Evolutionary conservation across 495 filamentous ascomycete species (phyloP).

Genomic region (Penicillium coprophilum): DNA sequence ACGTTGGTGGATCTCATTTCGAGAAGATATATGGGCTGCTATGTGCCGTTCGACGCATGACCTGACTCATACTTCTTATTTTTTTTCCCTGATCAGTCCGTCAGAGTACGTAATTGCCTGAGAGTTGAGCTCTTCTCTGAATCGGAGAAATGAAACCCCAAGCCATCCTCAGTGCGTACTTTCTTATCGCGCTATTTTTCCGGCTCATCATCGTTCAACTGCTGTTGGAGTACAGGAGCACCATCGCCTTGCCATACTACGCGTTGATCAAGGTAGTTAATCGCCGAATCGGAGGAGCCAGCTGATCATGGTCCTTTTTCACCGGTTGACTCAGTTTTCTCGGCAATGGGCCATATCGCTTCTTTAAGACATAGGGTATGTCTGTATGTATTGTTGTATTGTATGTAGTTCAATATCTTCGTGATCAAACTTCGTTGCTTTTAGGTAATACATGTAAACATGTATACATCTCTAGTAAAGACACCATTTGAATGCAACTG

Average conservation of each 20-base stretch:
- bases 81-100: neutral
- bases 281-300: neutral
- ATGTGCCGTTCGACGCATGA: neutral
- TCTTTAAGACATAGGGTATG: too few species aligned
- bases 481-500: neutral
- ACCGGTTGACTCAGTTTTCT: too few species aligned
- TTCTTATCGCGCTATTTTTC: neutral
- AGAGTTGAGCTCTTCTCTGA: neutral
- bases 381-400: neutral
- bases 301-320: neutral
- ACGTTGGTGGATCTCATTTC: neutral
- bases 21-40: neutral
- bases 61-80: neutral
- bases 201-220: neutral
- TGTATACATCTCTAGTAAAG: neutral
- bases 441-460: neutral
- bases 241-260: too few species aligned
- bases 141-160: neutral
- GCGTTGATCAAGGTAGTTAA: too few species aligned
- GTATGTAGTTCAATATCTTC: neutral
- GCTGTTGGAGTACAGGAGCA: neutral
- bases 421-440: neutral
- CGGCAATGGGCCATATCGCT: neutral
- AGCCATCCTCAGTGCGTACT: neutral
- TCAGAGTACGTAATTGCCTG: neutral